Percentiles rank a stretch among this genome's conserved stretches.
These are phyloP conservation scores for Trichosporon sp. DNA, from an alignment of 1,284 basidiomycete species.

Conservation along the genomic window DNA sequence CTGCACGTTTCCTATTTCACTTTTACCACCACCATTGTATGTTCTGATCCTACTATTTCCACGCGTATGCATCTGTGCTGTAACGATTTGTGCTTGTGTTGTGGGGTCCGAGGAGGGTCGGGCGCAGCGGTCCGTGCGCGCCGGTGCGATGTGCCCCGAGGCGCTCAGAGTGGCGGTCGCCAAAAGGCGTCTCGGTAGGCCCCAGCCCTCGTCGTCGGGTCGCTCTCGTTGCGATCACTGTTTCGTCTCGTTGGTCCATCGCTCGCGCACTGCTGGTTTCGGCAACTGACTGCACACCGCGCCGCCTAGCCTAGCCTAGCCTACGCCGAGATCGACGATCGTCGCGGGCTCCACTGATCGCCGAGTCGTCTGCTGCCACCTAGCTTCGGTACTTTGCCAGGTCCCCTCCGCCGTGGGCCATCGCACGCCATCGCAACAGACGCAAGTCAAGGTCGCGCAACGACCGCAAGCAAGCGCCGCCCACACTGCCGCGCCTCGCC, in stretches of 20 bases:
- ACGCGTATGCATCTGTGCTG: neutral
- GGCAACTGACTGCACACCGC: neutral
- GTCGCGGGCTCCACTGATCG: neutral
- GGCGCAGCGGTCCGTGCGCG: neutral
- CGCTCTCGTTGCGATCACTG: neutral
- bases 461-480: neutral
- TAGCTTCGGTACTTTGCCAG: too few species aligned
- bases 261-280: neutral
- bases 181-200: too few species aligned
- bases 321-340: neutral
- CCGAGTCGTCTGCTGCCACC: too few species aligned
- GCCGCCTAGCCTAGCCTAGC: too few species aligned
- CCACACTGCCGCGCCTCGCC: neutral
- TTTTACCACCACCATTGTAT: neutral
- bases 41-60: neutral
- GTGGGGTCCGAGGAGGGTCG: neutral
- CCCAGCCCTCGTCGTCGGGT: too few species aligned
- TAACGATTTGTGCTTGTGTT: neutral
- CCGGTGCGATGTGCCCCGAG: constrained; percentile 3
- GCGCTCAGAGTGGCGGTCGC: too few species aligned
- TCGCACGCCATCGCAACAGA: too few species aligned
- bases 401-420: too few species aligned
- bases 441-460: too few species aligned
- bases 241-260: neutral
- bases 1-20: neutral